Percentiles rank a stretch among this genome's conserved stretches.
Conservation (phyloP, 495 filamentous ascomycete genomes). For the Darksidea phi region DNA sequence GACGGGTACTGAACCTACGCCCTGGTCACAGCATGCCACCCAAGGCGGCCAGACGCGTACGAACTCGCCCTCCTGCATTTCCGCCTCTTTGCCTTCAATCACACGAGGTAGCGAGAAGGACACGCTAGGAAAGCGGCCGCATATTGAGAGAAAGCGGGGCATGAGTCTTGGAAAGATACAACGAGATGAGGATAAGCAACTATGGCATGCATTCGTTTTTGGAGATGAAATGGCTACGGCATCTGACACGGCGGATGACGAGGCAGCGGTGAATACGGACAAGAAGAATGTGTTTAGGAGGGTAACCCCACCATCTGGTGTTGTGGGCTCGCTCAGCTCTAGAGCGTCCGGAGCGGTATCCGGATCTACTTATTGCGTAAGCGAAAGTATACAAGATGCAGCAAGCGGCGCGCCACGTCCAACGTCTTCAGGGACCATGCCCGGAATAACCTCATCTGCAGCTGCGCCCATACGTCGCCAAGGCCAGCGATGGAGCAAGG, state of each 20-base stretch:
- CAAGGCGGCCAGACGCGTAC: constrained; percentile 16
- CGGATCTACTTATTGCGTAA: not conserved
- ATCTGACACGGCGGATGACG: not conserved
- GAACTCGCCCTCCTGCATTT: constrained; percentile 10
- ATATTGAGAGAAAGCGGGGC: not conserved
- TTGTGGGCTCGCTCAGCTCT: not conserved
- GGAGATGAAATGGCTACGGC: not conserved
- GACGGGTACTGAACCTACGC: not conserved
- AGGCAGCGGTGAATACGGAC: not conserved
- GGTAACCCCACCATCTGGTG: not conserved
- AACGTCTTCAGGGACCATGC: constrained; percentile 4
- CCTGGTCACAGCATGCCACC: constrained; percentile 20
- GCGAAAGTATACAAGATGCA: constrained; percentile 9
- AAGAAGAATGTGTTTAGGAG: not conserved
- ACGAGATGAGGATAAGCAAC: constrained; percentile 10
- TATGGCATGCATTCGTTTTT: constrained; percentile 28
- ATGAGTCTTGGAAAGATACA: not conserved
- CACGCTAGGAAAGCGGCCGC: not conserved
- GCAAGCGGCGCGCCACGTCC: constrained; percentile 9
- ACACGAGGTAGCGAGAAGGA: not conserved
- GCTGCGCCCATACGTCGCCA: not conserved
- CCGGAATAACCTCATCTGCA: not conserved
- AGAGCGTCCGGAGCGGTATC: not conserved
- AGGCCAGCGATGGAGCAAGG: not conserved
- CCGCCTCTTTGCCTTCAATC: constrained; percentile 24